Evolutionary conservation across 345 rosid species (phyloP).

Genomic region (Salix purpurea): DNA sequence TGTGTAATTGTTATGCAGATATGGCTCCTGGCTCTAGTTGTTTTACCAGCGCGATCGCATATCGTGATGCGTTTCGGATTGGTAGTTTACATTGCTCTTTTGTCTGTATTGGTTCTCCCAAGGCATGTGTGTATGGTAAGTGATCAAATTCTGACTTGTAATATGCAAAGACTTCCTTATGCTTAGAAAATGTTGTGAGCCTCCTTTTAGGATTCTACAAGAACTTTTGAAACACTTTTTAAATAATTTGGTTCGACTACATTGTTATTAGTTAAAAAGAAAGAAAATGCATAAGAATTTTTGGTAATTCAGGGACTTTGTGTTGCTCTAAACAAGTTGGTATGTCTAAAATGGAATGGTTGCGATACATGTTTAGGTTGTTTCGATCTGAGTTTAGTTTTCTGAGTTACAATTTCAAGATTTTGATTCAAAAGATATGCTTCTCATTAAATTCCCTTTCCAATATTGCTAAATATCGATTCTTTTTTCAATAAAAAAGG

Average conservation of each 20-base stretch:
- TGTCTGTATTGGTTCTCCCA: slow-evolving; percentile 73
- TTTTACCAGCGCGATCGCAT: slow-evolving; percentile 82
- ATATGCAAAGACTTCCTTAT: not conserved
- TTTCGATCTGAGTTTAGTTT: not conserved
- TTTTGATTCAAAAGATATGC: not conserved
- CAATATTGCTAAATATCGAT: not conserved
- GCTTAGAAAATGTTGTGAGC: not conserved
- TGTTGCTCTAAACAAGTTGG: slow-evolving; percentile 1
- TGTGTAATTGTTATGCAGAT: slow-evolving; percentile 45
- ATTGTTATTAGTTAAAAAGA: not conserved
- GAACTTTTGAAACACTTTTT: not conserved
- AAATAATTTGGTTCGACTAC: not conserved
- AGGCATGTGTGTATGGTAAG: slow-evolving; percentile 69
- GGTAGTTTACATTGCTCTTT: slow-evolving; percentile 53
- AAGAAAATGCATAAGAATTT: not conserved
- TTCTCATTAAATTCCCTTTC: not conserved
- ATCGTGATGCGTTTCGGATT: slow-evolving; percentile 72
- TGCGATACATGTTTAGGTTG: not conserved
- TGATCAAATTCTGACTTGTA: not conserved
- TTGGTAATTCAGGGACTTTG: not conserved
- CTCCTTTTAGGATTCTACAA: not conserved
- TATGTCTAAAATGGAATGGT: not conserved
- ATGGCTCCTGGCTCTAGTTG: slow-evolving; percentile 87
- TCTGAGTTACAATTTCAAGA: not conserved
- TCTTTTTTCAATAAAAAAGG: not conserved